These are phyloP conservation scores for Pseudohyphozyma bogoriensis DNA, from an alignment of 768 basidiomycete genomes.

Conservation along the genomic window DNA sequence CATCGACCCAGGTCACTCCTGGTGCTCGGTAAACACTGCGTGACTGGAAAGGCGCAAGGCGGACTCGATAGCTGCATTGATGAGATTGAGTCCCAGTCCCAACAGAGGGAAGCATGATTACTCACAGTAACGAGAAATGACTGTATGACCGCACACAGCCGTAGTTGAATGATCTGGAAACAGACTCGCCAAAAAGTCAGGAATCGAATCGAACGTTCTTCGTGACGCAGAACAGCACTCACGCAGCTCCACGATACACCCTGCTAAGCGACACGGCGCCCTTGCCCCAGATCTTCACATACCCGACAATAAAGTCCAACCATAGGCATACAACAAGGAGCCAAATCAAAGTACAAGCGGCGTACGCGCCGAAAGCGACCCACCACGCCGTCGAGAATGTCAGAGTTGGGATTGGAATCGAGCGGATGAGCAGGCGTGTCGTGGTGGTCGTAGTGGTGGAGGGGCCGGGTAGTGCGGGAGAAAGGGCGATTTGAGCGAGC, in stretches of 20 bases:
- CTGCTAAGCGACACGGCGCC: conserved; percentile 13
- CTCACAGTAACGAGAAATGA: conserved; percentile 22
- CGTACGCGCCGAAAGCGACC: conserved; percentile 17
- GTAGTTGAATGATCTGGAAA: conserved; percentile 7
- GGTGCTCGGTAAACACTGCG: neutral
- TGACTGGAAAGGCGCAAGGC: conserved; percentile 3
- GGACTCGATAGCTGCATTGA: too few species aligned
- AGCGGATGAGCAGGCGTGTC: neutral
- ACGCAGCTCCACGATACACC: conserved; percentile 21
- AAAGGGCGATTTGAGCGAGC: conserved; percentile 15
- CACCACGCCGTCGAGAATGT: conserved; percentile 8
- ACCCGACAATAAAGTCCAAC: conserved; percentile 2
- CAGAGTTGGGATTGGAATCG: conserved; percentile 12
- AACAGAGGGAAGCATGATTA: too few species aligned
- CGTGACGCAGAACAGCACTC: neutral
- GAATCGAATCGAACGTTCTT: too few species aligned
- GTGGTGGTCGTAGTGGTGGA: too few species aligned
- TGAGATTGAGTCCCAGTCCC: too few species aligned
- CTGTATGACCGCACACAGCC: conserved; percentile 11
- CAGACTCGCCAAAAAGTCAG: neutral
- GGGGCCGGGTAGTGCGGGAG: conserved; percentile 13
- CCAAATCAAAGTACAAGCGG: conserved; percentile 12
- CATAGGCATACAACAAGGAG: conserved; percentile 2
- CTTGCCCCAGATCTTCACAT: neutral
- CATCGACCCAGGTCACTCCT: conserved; percentile 10